Evolutionary conservation across 2,329 filamentous ascomycete species (phyloP).

Genomic region (Stagonosporopsis vannaccii): DNA sequence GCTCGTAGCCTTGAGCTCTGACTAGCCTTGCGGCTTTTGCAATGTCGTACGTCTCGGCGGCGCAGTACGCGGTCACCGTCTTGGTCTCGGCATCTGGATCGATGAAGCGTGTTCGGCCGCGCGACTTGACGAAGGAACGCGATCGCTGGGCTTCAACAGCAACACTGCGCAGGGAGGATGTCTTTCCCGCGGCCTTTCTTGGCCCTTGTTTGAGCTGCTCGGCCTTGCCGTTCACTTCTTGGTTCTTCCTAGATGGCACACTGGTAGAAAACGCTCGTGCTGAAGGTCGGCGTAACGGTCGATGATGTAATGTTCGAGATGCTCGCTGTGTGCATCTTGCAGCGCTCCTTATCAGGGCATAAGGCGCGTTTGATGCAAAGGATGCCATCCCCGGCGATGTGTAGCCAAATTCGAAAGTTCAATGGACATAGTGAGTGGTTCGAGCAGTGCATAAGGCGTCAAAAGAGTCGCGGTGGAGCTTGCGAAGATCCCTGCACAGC

Average conservation of each 20-base stretch:
- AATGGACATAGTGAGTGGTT: conserved; percentile 4
- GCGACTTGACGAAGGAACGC: conserved; percentile 60
- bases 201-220: conserved; percentile 29
- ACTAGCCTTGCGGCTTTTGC: conserved; percentile 64
- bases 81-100: conserved; percentile 57
- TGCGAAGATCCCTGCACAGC: conserved; percentile 15
- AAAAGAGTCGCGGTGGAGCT: conserved; percentile 13
- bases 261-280: conserved; percentile 31
- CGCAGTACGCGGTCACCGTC: conserved; percentile 70
- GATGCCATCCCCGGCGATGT: conserved; percentile 11
- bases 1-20: conserved; percentile 64
- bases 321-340: conserved; percentile 14
- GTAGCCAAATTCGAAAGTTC: background rate
- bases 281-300: conserved; percentile 6
- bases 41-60: conserved; percentile 72
- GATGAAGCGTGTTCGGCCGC: conserved; percentile 53
- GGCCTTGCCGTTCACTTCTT: conserved; percentile 19
- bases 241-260: conserved; percentile 25
- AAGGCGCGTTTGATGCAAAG: conserved; percentile 2
- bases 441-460: conserved; percentile 11
- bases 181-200: conserved; percentile 43
- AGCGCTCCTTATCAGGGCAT: conserved; percentile 3
- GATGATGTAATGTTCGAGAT: conserved; percentile 12
- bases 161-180: conserved; percentile 77
- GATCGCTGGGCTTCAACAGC: conserved; percentile 82